Evolutionary conservation across 1,284 basidiomycete genomes (phyloP), one percentile per base, ranked within the genome.

Genomic region (Coriolopsis trogii): DNA sequence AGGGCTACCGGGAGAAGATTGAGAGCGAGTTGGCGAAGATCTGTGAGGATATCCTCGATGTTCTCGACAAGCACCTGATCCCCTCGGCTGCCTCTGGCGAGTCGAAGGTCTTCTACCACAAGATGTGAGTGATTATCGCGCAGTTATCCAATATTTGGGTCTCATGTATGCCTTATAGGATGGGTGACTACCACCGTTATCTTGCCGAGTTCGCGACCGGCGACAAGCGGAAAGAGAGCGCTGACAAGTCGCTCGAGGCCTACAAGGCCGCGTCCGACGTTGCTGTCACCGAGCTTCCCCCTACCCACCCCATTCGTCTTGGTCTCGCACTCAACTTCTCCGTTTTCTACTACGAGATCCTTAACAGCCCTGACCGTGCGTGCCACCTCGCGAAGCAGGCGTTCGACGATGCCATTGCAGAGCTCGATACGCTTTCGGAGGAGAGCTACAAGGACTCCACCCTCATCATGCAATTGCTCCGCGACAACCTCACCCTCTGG

Each of bases 171-270:
- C n/a, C 33, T 34, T 31, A 28, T 38, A 97, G 95, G 94, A 99
- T 96, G 97, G 96, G 97, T 75, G 97, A 99, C 78, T 99, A 99
- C 81, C 96, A 99, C 85, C 95, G 96, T 68, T 99, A 98, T 81
- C 93, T 99, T 64, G 96, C 97, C 68, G 96, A 99, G 80, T 99
- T 99, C 70, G 96, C 97, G 55, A 95, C 94, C 50, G 96, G 96
- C 67, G 95, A 98, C 79, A 96, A 96, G 87, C 91, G 96, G 76
- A 96, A 97, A 83, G 93, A 94, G 70, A 93, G 91, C 67, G 94
- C 96, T 64, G 95, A 98, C 83, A 97, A 97, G 83, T 98, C 97
- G 21, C 84, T 98, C 67, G 95, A 95, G 77, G 95, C 96, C 50
- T 99, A 99, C 91, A 99, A 99, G 89, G 92, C 93, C 61, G 96